Base-by-base conservation (phyloP, 345 rosid species). In the Lagerstroemia speciosa region DNA sequence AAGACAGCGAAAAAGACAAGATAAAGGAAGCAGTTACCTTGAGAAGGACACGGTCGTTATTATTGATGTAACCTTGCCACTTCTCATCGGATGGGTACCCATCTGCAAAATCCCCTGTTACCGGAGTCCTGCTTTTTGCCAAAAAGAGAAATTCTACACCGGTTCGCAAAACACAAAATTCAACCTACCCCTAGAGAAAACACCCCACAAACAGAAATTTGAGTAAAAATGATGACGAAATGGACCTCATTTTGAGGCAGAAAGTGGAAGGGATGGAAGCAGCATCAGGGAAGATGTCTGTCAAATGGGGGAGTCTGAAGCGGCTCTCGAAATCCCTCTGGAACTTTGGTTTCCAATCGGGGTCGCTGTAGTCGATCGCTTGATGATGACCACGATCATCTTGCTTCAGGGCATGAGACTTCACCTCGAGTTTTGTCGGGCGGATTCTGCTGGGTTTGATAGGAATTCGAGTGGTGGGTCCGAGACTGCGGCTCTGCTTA, bases 11-110 rank as follows among this genome's bases (percentile, higher is more conserved):
- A 34, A 45, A 22, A 64, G 31, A 19, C 55, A 48, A 24, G 6
- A 33, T 29, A 37, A 38, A 32, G 40, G 31, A 65, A 34, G 45
- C n/a, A 20, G 45, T 43, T 45, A 89, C 98, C 99, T 95, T 95
- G 61, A 95, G 93, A 72, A 95, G 97, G 26, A 95, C 94, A 55
- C 98, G 79, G 41, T 95, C 98, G 48, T 77, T 85, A 73, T 90
- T 92, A 61, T 95, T 92, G 55, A 95, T 92, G 77, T 95, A 92
- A 46, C 99, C 97, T 65, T 92, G 92, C 97, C 99, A 95, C 71
- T 90, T 86, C 73, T 90, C 97, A 74, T 95, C 98, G 22, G 96
- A 88, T 0, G 98, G 98, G 65, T 92, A 95, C 26, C 91, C 92
- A 32, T 81, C 89, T 0, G 78, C 82, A 66, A 89, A 88, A n/a